Conservation (phyloP, 148 eudicot species). For the Cornus controversa region DNA sequence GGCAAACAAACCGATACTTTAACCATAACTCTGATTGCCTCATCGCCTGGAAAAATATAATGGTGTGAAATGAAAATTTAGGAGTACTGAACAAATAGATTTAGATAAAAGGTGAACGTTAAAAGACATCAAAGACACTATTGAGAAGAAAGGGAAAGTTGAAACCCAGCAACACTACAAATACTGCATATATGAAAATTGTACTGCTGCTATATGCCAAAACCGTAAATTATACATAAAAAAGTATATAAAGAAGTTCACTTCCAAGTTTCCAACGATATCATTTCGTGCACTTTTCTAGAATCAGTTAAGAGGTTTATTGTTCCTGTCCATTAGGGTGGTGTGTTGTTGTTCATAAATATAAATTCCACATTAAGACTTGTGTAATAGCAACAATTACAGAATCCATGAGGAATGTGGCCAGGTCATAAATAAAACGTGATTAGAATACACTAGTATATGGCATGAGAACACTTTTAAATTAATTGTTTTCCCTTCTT, state of each 20-base stretch:
- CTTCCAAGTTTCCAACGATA: not conserved
- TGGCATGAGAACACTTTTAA: not conserved
- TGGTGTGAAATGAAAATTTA: not conserved
- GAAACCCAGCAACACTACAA: not conserved
- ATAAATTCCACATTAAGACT: not conserved
- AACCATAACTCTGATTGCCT: constrained; percentile 63
- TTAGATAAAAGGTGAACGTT: not conserved
- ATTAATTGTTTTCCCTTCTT: not conserved
- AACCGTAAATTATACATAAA: not conserved
- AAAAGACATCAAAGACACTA: not conserved
- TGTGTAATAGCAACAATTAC: not conserved
- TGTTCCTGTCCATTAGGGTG: not conserved
- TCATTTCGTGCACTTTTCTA: too few species aligned
- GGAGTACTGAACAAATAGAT: not conserved
- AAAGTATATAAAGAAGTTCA: too few species aligned
- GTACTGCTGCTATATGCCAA: not conserved
- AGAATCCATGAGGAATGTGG: not conserved
- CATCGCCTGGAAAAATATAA: constrained; percentile 30
- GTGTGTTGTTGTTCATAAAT: not conserved
- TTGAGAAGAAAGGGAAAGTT: not conserved
- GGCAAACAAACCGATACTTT: constrained; percentile 57
- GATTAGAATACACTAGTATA: not conserved
- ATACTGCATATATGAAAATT: not conserved
- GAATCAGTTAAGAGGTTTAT: not conserved
- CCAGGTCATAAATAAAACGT: not conserved